phyloP scores from a whole-genome alignment of 805 yeast genomes.

The Myxozyma geophila region DNA sequence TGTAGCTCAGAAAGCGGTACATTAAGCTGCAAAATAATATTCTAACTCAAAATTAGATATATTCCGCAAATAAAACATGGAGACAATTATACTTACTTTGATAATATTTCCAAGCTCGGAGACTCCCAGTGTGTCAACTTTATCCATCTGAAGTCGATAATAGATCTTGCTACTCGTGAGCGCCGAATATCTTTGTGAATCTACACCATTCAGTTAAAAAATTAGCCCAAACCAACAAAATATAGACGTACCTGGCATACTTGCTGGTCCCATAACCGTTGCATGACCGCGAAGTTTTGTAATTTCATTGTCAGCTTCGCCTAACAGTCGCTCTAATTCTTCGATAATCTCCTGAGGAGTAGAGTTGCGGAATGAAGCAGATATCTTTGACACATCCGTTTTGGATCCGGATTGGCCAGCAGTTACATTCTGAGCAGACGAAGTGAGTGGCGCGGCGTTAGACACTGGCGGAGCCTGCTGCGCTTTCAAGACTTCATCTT shows the following conservation, averaged over 20 bases:
- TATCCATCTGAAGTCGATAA: conserved; percentile 32
- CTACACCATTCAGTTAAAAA: conserved; percentile 3
- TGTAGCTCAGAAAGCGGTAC: conserved; percentile 53
- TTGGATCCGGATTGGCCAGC: neutral
- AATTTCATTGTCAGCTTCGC: conserved; percentile 20
- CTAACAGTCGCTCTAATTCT: conserved; percentile 23
- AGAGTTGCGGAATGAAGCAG: neutral
- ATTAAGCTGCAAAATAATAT: conserved; percentile 48
- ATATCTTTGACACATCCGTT: neutral
- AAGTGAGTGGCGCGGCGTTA: neutral
- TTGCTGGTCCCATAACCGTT: conserved; percentile 24
- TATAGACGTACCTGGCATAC: conserved; percentile 31
- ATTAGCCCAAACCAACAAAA: neutral
- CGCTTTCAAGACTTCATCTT: neutral
- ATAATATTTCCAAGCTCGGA: conserved; percentile 35
- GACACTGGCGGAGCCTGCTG: neutral
- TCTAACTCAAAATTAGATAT: conserved; percentile 13
- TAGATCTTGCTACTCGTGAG: conserved; percentile 17
- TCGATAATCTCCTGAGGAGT: conserved; percentile 9
- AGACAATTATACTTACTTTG: conserved; percentile 19
- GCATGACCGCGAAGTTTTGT: conserved; percentile 22
- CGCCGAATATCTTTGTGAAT: conserved; percentile 9
- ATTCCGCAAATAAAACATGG: neutral
- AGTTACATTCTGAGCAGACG: neutral
- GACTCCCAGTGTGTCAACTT: conserved; percentile 30